Conservation (phyloP, 2,329 filamentous ascomycete genomes). For the Colletotrichum aenigma region DNA sequence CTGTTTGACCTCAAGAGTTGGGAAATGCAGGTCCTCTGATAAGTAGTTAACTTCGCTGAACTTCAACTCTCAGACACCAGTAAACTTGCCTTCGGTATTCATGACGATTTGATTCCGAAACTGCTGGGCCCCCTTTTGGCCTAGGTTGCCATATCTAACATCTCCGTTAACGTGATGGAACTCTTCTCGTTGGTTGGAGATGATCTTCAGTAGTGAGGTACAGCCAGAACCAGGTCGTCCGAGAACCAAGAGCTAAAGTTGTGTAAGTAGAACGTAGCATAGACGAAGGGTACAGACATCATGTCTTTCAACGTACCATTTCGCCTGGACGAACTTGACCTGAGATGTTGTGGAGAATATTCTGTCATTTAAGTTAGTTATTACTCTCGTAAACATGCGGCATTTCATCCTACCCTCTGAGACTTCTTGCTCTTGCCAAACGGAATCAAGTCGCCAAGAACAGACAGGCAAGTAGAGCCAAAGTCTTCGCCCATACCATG, state of each 20-base stretch:
- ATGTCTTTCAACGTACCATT: background rate
- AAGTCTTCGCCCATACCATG: background rate
- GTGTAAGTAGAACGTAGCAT: background rate
- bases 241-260: slow-evolving; percentile 31
- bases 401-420: background rate
- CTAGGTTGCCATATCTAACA: slow-evolving; percentile 29
- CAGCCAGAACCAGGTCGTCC: slow-evolving; percentile 35
- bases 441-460: background rate
- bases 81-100: slow-evolving; percentile 29
- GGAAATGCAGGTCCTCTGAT: slow-evolving; percentile 66
- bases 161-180: slow-evolving; percentile 31
- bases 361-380: background rate
- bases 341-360: background rate
- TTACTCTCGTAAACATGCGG: background rate
- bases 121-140: slow-evolving; percentile 25
- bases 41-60: background rate
- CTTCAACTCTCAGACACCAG: background rate
- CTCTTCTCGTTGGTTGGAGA: slow-evolving; percentile 31
- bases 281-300: background rate
- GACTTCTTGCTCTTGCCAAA: background rate
- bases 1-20: slow-evolving; percentile 69
- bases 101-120: slow-evolving; percentile 33
- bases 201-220: slow-evolving; percentile 32
- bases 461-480: background rate
- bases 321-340: background rate